phyloP scores from a whole-genome alignment of 495 filamentous ascomycete genomes.

The Pyronema domesticum region DNA sequence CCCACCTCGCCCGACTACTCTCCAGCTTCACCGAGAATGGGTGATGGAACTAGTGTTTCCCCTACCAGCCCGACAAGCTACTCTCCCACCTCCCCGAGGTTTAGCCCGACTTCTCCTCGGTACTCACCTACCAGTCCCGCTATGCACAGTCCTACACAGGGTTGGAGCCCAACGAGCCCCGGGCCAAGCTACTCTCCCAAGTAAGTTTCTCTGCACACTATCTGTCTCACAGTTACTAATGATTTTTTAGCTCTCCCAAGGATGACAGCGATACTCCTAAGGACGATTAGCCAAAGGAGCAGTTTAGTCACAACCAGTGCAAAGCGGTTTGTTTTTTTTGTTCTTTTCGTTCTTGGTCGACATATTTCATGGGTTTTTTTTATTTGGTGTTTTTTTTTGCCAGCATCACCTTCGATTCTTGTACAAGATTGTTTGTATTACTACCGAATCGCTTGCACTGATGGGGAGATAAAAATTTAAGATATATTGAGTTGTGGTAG shows the following conservation, averaged over 20 bases:
- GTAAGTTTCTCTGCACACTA: slow-evolving; percentile 11
- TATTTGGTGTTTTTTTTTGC: background rate
- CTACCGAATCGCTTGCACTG: background rate
- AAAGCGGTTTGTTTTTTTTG: background rate
- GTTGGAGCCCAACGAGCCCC: slow-evolving; percentile 38
- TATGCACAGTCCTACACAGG: slow-evolving; percentile 38
- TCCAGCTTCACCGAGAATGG: slow-evolving; percentile 22
- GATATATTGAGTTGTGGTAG: too few relatives aligned
- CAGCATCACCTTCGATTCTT: background rate
- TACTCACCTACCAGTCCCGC: slow-evolving; percentile 65
- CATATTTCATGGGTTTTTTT: slow-evolving; percentile 1
- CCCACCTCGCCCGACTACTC: slow-evolving; percentile 45
- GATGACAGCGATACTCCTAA: slow-evolving; percentile 1
- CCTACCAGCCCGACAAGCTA: slow-evolving; percentile 32
- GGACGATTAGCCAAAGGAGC: background rate
- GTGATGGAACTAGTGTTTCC: slow-evolving; percentile 15
- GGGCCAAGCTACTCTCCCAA: slow-evolving; percentile 33
- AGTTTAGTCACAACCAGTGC: background rate
- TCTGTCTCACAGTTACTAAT: background rate
- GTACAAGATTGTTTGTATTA: slow-evolving; percentile 4
- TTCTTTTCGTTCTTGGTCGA: background rate
- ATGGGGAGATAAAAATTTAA: too few relatives aligned
- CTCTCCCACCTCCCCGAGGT: slow-evolving; percentile 52
- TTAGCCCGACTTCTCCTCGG: slow-evolving; percentile 56
- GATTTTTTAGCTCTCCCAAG: background rate